Evolutionary conservation across 108 stramenopile genomes (phyloP).

Genomic region (Fragilariopsis cylindrus): DNA sequence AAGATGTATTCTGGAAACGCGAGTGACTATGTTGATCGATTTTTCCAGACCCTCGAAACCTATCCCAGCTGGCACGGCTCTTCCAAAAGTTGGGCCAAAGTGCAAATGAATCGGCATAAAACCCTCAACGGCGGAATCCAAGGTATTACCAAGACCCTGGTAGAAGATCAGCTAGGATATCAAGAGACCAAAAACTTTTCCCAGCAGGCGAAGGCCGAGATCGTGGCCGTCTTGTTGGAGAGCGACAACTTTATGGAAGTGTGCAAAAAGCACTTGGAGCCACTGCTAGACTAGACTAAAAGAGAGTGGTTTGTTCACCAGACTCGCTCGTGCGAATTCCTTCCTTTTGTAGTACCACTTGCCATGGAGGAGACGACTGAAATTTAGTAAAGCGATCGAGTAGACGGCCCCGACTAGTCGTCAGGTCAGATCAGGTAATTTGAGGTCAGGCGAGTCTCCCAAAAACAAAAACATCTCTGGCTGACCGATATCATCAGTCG

Average conservation of each 20-base stretch:
- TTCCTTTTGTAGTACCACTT: too few species aligned
- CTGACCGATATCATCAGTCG: too few species aligned
- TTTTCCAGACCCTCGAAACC: constrained; percentile 10
- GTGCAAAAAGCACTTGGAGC: constrained; percentile 4
- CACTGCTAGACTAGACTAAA: background rate
- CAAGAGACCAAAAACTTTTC: constrained; percentile 19
- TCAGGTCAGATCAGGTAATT: too few species aligned
- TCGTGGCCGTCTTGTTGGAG: constrained; percentile 16
- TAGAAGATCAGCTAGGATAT: constrained; percentile 15
- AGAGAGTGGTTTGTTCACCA: too few species aligned
- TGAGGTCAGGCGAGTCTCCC: too few species aligned
- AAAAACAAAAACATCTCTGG: too few species aligned
- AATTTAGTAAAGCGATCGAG: too few species aligned
- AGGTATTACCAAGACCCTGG: constrained; percentile 12
- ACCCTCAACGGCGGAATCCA: constrained; percentile 10
- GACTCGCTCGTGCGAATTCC: too few species aligned
- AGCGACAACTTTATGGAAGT: constrained; percentile 16
- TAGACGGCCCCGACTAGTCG: too few species aligned
- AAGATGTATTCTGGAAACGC: too few species aligned
- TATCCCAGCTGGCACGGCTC: constrained; percentile 12
- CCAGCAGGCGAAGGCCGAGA: constrained; percentile 5
- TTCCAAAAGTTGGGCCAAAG: constrained; percentile 11
- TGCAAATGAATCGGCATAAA: background rate
- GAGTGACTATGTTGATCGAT: background rate
- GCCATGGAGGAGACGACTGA: too few species aligned